phyloP scores from a whole-genome alignment of 2,329 filamentous ascomycete species.

The Tolypocladium guangdongense region DNA sequence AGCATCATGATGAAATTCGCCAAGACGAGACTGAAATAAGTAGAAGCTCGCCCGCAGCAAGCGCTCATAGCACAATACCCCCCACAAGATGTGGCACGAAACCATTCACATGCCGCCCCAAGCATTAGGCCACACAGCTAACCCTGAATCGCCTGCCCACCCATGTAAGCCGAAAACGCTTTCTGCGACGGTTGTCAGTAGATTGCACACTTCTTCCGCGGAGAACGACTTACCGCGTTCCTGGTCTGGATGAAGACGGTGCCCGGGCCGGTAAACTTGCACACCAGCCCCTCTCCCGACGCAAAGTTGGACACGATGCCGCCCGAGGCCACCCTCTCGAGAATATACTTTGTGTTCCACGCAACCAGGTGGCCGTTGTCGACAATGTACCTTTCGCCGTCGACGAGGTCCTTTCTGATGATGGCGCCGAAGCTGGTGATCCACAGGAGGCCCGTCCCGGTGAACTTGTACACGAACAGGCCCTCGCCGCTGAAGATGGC shows the following conservation, averaged over 20 bases:
- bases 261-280: slow-evolving; percentile 86
- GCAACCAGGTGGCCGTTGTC: slow-evolving; percentile 91
- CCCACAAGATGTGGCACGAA: background rate
- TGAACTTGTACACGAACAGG: slow-evolving; percentile 79
- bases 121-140: background rate
- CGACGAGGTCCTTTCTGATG: slow-evolving; percentile 69
- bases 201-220: background rate
- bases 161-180: slow-evolving; percentile 42
- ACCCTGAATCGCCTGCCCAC: slow-evolving; percentile 29
- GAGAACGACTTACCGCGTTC: slow-evolving; percentile 50
- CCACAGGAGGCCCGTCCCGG: slow-evolving; percentile 74
- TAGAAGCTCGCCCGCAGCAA: background rate
- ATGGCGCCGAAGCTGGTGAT: slow-evolving; percentile 91
- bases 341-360: slow-evolving; percentile 90
- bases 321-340: slow-evolving; percentile 82
- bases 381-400: slow-evolving; percentile 80
- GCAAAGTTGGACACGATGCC: slow-evolving; percentile 83
- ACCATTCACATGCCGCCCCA: background rate
- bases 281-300: slow-evolving; percentile 80
- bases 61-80: background rate
- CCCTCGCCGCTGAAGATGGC: slow-evolving; percentile 93
- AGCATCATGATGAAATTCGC: background rate
- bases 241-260: slow-evolving; percentile 89
- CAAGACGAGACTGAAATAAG: no score
- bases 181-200: slow-evolving; percentile 21